Base-by-base conservation (phyloP, 257 asterid species). In the Plantago major region DNA sequence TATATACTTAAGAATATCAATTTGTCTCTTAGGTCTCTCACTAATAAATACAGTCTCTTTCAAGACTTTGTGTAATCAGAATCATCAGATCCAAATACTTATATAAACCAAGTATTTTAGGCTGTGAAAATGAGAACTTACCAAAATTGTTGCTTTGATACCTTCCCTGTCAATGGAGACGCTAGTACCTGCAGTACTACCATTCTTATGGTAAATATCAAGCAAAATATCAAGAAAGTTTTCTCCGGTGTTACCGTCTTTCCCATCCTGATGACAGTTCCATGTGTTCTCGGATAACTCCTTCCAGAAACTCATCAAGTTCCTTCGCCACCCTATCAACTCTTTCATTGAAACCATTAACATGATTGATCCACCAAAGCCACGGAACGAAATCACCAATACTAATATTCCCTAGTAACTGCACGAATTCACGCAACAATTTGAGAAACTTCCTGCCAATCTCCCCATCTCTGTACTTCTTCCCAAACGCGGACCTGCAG, bases 151-250 rank as follows among this genome's bases (percentile, higher is more conserved):
- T 10, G 85, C 85, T 72, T 84, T 78, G 51, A 77, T 40, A 1
- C 69, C 30, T 4, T 74, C 76, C 0, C 33, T 55, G 0, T 60
- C 73, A 12, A 76, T 18, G 14, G 56, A 62, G 30, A 67, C 51
- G 44, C 44, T 7, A 33, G 40, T 7, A 33, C 40, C 40, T 4
- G 7, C 40, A 33, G 40, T 4, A 33, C 4, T 30, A 30, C 40
- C 40, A 33, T 33, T 33, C 40, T 33, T 33, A 7, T 33, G 64
- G 46, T 73, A 73, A 71, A 71, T 53, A 6, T 76, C 67, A 28
- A 82, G 78, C 76, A 84, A 69, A 28, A 77, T 65, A 46, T 84
- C 87, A 0, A 82, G 81, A 17, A 84, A 72, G 13, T 82, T 75
- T 30, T 56, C 70, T 45, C 0, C 16, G 5, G 28, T 49, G 12